Percentiles rank a stretch among this genome's conserved stretches.
phyloP scores from a whole-genome alignment of 495 filamentous ascomycete genomes.

The Articulospora tetracladia region DNA sequence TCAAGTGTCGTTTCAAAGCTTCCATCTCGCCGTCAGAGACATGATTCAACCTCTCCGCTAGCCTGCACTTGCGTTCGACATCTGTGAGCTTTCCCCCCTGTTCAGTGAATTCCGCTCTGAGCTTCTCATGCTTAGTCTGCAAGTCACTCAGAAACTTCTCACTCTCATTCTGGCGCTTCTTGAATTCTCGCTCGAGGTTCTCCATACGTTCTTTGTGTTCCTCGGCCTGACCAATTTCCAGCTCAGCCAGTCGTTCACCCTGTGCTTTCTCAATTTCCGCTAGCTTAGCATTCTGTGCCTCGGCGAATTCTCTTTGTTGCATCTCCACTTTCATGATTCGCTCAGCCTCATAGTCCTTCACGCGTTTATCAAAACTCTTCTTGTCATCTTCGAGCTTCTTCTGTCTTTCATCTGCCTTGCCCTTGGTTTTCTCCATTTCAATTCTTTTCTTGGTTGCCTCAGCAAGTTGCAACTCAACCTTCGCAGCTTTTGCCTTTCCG shows the following conservation, averaged over 20 bases:
- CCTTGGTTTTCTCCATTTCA: background rate
- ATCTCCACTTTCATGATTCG: background rate
- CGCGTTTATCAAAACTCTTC: background rate
- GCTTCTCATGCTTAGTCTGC: background rate
- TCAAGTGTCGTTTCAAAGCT: slow-evolving; percentile 1
- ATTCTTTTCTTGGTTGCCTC: background rate
- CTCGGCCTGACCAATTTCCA: background rate
- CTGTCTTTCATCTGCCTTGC: background rate
- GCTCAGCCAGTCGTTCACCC: background rate
- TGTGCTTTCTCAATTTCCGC: background rate
- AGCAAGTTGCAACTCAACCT: background rate
- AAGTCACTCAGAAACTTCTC: background rate
- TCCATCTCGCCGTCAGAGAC: background rate
- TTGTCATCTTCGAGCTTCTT: slow-evolving; percentile 5
- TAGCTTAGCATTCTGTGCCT: background rate
- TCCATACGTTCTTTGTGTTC: background rate
- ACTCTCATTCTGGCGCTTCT: slow-evolving; percentile 7
- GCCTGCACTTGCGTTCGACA: background rate
- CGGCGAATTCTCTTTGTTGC: background rate
- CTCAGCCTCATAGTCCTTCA: slow-evolving; percentile 1
- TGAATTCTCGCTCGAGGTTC: background rate
- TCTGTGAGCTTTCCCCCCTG: slow-evolving; percentile 4
- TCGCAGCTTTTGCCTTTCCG: background rate
- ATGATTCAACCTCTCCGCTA: background rate
- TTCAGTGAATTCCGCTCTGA: background rate